A percentile compares a stretch with the other conserved stretches of the same genome.
Evolutionary conservation across 306 rosid genomes (phyloP).

Genomic region (Ammopiptanthus mongolicus): DNA sequence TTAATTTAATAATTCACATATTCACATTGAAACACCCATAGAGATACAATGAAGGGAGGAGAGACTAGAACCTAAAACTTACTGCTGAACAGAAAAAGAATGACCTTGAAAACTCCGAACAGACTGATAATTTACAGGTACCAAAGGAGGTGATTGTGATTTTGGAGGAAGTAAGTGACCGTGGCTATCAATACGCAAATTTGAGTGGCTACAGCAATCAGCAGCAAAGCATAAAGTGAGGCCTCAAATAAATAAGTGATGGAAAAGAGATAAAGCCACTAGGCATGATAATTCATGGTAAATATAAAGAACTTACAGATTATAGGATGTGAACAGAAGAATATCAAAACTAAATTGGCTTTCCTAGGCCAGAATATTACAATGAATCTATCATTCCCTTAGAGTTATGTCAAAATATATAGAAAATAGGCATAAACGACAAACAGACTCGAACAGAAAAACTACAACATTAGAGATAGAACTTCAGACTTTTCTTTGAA

Average conservation of each 20-base stretch:
- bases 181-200: constrained; percentile 22
- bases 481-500: neutral
- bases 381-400: neutral
- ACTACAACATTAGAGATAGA: neutral
- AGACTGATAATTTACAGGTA: constrained; percentile 28
- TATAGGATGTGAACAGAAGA: constrained; percentile 16
- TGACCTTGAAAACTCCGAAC: constrained; percentile 28
- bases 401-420: neutral
- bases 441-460: neutral
- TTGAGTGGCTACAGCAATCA: constrained; percentile 15
- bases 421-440: neutral
- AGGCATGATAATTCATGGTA: neutral
- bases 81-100: constrained; percentile 39
- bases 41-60: neutral
- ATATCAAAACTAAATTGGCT: constrained; percentile 3
- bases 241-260: constrained; percentile 1
- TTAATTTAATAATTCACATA: neutral
- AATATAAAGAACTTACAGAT: neutral
- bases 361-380: neutral
- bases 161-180: constrained; percentile 30
- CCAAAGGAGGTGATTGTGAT: constrained; percentile 28
- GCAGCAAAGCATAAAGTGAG: constrained; percentile 14
- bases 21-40: constrained; percentile 7
- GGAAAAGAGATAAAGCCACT: neutral
- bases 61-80: constrained; percentile 31